Evolutionary conservation across 129 eudicot species (phyloP), one percentile per base, ranked within the genome.

Genomic region (Dittrichia graveolens): DNA sequence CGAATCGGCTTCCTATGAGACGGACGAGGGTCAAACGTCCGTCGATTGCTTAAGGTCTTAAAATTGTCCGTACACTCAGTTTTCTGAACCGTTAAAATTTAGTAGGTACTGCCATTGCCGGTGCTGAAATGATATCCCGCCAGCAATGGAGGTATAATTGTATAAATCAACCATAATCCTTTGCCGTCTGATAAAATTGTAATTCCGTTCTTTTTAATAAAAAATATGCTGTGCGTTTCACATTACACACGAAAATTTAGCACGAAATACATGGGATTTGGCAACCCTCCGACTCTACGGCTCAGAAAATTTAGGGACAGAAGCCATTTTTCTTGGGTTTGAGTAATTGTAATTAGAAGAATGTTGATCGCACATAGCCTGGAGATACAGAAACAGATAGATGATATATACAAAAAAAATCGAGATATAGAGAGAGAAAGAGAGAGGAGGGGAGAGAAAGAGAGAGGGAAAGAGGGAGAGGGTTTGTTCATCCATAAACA

Each of bases 401-500:
- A 43, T 24, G 54, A 43, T 24, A 18, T 7, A 66, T 11, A 67
- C 24, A 19, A 6, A 18, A 14, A 31, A n/a, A n/a, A 31, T 38
- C 35, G 7, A 35, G 48, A 59, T 9, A 31, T 47, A 59, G 59
- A 46, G 47, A 42, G 39, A 43, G 50, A 65, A 11, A 64, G 40
- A 64, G 24, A 53, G 15, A 70, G 52, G 6, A 13, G 41, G 65
- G 69, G 71, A 69, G 61, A 49, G 71, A 47, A 54, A 52, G 55
- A 55, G 43, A 63, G 59, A 41, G 80, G 73, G 76, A 67, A 15
- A 38, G 69, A 77, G 86, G 70, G 78, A 73, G 76, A 73, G 58
- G 62, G 35, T 63, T 75, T 73, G 56, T 75, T 77, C 75, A 67
- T 74, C 65, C 68, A 67, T 54, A 78, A 71, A 46, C 74, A 19